Evolutionary conservation across 306 rosid species (phyloP).

Genomic region (Quercus wislizeni): DNA sequence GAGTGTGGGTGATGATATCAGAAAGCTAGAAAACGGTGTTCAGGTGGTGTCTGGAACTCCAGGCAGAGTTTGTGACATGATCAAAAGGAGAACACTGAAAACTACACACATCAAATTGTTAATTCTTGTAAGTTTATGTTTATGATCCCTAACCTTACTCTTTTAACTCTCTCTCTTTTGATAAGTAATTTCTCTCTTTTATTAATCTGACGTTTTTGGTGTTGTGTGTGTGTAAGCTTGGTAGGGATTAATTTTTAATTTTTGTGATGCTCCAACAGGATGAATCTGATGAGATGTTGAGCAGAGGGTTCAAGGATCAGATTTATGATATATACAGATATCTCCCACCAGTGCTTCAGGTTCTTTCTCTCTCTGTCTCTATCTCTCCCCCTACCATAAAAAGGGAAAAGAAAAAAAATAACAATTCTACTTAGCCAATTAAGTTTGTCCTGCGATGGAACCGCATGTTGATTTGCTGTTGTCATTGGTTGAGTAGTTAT

Average conservation of each 20-base stretch:
- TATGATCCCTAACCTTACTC: background rate
- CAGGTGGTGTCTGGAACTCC: constrained; percentile 99
- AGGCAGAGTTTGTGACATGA: constrained; percentile 98
- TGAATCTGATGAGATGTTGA: constrained; percentile 99
- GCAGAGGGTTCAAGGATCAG: constrained; percentile 99
- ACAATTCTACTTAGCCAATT: background rate
- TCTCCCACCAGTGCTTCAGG: constrained; percentile 99
- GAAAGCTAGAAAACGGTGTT: constrained; percentile 94
- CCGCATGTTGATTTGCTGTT: background rate
- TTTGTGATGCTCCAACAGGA: constrained; percentile 46
- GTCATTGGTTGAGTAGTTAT: background rate
- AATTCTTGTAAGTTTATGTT: constrained; percentile 58
- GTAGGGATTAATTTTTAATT: background rate
- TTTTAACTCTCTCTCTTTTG: background rate
- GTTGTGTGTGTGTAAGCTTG: background rate
- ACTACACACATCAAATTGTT: constrained; percentile 86
- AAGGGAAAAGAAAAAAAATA: background rate
- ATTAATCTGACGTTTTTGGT: background rate
- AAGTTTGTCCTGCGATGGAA: background rate
- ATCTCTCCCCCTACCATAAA: background rate
- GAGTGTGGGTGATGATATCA: constrained; percentile 92
- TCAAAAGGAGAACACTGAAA: constrained; percentile 91
- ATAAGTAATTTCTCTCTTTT: background rate
- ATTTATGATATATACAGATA: constrained; percentile 95
- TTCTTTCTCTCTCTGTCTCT: constrained; percentile 24